Base-by-base conservation (phyloP, 352 stramenopile genomes). In the Phytophthora pluvialis region DNA sequence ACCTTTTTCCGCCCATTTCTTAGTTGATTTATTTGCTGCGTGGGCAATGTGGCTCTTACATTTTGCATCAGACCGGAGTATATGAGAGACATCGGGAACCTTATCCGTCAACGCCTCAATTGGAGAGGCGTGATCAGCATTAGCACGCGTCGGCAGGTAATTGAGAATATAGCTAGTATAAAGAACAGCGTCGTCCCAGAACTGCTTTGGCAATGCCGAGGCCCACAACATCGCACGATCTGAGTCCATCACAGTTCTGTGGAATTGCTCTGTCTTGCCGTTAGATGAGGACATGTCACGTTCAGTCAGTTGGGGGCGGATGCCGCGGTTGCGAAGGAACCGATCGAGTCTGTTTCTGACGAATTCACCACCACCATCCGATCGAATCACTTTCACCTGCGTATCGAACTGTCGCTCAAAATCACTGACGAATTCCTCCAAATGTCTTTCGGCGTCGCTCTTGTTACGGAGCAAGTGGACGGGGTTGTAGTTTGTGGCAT, bases 151-250 rank as follows among this genome's bases (percentile, higher is more conserved):
- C 6, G 50, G 49, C 5, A 67, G 2, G 2, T 16, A 38, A 9
- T 67, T 60, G 1, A 42, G 43, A 4, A 67, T 60, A 28, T 61
- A 67, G 9, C 12, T 36, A 1, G 59, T 42, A 9, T 60, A 61
- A 1, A 39, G 13, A 3, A 54, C 59, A 1, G 18, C 59, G 25
- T 61, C 49, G 2, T 48, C 59, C 40, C 40, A 59, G 8, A 42
- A 67, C 5, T 48, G 8, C 12, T 50, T 26, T 4, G 49, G 59
- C 9, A 66, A 11, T 16, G 5, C 36, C 4, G 48, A 53, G 8
- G 59, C 59, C 48, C 58, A 66, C 0, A 66, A 18, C 39, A 66
- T 66, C 4, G 58, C 48, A 31, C 58, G 38, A 4, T 15, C 39
- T 2, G 58, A 66, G 47, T 65, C 29, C 46, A 65, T 58, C 2